Evolutionary conservation across 371 early-diverging fungal genomes (phyloP).

Genomic region (Saksenaea vasiformis): DNA sequence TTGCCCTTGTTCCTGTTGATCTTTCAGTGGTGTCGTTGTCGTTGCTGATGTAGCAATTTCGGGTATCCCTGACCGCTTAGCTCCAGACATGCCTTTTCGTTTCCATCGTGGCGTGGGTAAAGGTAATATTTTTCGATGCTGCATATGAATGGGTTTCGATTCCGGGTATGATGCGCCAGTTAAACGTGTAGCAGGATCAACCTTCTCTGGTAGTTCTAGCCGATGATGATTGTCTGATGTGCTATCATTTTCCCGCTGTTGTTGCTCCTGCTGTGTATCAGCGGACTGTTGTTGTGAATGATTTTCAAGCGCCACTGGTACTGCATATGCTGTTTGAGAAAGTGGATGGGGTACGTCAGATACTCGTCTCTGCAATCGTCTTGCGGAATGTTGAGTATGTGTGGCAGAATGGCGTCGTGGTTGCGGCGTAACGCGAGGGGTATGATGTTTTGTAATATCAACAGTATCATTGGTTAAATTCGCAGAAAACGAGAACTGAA

Average conservation of each 20-base stretch:
- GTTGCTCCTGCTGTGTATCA: neutral
- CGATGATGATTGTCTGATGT: neutral
- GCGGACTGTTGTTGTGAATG: neutral
- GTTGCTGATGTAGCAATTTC: neutral
- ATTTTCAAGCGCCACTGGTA: neutral
- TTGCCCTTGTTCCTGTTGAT: slow-evolving; percentile 8
- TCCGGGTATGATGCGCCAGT: neutral
- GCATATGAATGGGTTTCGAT: slow-evolving; percentile 8
- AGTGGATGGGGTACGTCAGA: neutral
- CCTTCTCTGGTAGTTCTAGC: neutral
- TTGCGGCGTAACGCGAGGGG: neutral
- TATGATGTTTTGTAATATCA: slow-evolving; percentile 2
- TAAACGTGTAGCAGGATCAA: slow-evolving; percentile 3
- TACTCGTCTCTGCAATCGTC: neutral
- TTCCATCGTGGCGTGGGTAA: slow-evolving; percentile 21
- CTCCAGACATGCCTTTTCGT: slow-evolving; percentile 7
- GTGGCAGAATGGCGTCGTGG: neutral
- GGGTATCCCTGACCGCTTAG: neutral
- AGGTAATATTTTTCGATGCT: slow-evolving; percentile 22
- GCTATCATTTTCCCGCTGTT: neutral
- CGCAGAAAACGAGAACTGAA: slow-evolving; percentile 1
- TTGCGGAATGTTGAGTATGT: slow-evolving; percentile 5
- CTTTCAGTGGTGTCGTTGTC: neutral
- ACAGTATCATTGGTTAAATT: neutral
- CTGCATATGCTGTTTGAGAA: neutral